Percentiles rank a stretch among this genome's conserved stretches.
Evolutionary conservation across 768 basidiomycete species (phyloP).

Genomic region (Auriscalpium vulgare): DNA sequence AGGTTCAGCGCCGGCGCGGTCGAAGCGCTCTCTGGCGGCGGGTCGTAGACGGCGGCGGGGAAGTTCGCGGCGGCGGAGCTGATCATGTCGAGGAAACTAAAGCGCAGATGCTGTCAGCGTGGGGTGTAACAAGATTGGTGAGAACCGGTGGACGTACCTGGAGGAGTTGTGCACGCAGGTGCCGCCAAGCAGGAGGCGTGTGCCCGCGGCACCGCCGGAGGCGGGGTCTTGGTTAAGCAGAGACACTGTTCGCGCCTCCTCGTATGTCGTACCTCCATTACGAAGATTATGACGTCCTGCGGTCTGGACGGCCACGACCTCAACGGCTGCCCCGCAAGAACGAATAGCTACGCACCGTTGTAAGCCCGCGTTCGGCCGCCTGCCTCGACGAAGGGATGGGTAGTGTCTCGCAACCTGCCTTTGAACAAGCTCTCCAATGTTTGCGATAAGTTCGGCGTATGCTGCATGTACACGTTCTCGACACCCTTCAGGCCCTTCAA

Average conservation of each 20-base stretch:
- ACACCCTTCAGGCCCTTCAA: slow-evolving; percentile 97
- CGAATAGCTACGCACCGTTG: slow-evolving; percentile 44
- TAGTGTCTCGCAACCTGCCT: slow-evolving; percentile 79
- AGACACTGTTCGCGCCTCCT: slow-evolving; percentile 82
- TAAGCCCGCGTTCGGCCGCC: slow-evolving; percentile 54
- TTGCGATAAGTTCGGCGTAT: slow-evolving; percentile 86
- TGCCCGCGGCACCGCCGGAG: slow-evolving; percentile 49
- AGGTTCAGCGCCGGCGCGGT: slow-evolving; percentile 80
- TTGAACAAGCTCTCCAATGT: slow-evolving; percentile 86
- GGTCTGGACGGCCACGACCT: slow-evolving; percentile 41
- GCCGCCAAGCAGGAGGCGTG: slow-evolving; percentile 82
- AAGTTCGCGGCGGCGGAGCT: slow-evolving; percentile 58
- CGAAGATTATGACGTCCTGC: slow-evolving; percentile 94
- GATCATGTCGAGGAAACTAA: slow-evolving; percentile 86
- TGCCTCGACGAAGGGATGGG: slow-evolving; percentile 83
- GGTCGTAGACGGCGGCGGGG: slow-evolving; percentile 61
- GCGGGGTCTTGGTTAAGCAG: slow-evolving; percentile 78
- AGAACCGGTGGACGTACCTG: slow-evolving; percentile 42
- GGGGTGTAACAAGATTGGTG: not conserved
- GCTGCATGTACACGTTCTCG: slow-evolving; percentile 98
- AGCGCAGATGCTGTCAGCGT: slow-evolving; percentile 6
- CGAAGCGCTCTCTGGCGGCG: slow-evolving; percentile 64
- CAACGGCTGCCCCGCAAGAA: not conserved
- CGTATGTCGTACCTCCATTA: slow-evolving; percentile 97
- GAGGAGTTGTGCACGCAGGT: slow-evolving; percentile 94